Evolutionary conservation across 2,329 filamentous ascomycete genomes (phyloP).

Genomic region (Podosphaera xanthii): DNA sequence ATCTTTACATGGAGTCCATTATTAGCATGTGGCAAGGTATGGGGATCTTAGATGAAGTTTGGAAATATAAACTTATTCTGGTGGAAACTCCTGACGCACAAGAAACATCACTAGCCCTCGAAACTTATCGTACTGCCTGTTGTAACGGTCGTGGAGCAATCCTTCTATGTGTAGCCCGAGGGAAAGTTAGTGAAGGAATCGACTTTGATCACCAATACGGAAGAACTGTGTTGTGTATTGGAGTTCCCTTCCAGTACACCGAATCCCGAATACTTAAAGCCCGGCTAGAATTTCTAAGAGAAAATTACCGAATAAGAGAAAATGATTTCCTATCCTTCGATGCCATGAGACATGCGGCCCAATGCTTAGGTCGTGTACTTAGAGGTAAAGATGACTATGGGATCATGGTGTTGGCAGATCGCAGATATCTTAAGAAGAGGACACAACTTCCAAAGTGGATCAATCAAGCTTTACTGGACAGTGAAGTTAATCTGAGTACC

Average conservation of each 20-base stretch:
- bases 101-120: conserved; percentile 82
- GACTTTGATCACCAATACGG: conserved; percentile 99
- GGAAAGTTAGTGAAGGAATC: conserved; percentile 93
- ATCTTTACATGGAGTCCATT: conserved; percentile 97
- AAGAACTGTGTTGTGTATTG: conserved; percentile 84
- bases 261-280: conserved; percentile 94
- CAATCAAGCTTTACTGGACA: conserved; percentile 62
- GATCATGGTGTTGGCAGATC: conserved; percentile 96
- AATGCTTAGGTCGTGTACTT: conserved; percentile 83
- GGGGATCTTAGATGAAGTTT: conserved; percentile 91
- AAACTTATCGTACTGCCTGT: conserved; percentile 92
- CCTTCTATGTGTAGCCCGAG: conserved; percentile 80
- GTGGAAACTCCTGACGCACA: conserved; percentile 96
- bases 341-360: conserved; percentile 95
- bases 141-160: conserved; percentile 91
- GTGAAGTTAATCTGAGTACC: conserved; percentile 74
- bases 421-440: conserved; percentile 79
- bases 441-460: conserved; percentile 93
- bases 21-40: conserved; percentile 99
- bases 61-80: conserved; percentile 96
- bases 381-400: conserved; percentile 96
- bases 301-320: conserved; percentile 89
- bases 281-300: conserved; percentile 80
- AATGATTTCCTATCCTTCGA: conserved; percentile 98
- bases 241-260: conserved; percentile 95